A percentile compares a stretch with the other conserved stretches of the same genome.
Conservation (phyloP, 2,329 filamentous ascomycete species). For the Sclerotinia spermophila region DNA sequence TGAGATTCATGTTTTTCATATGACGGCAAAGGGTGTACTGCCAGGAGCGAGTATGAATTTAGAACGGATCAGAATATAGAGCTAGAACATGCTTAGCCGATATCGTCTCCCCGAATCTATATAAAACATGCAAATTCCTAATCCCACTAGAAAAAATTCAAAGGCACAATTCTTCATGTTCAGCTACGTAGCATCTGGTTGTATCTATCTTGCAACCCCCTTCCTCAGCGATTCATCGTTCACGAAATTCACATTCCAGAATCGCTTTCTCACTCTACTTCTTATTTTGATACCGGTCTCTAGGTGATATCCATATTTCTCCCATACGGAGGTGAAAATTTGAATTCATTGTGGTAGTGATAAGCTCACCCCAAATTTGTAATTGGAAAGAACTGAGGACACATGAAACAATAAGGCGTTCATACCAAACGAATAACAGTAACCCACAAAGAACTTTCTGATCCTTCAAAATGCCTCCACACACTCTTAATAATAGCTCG, state of each 20-base stretch:
- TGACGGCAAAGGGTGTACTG: too few relatives aligned
- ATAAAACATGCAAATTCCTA: neutral
- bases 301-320: neutral
- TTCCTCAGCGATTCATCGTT: too few relatives aligned
- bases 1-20: too few relatives aligned
- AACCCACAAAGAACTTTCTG: neutral
- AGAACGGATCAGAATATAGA: neutral
- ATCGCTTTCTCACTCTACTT: neutral
- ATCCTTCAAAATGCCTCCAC: neutral
- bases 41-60: neutral
- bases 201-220: neutral
- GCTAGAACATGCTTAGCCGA: neutral
- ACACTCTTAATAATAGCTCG: too few relatives aligned
- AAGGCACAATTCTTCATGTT: too few relatives aligned
- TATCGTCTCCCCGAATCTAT: neutral
- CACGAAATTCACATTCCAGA: neutral
- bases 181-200: neutral
- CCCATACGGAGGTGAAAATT: neutral
- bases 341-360: neutral
- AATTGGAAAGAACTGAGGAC: neutral
- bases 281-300: accelerated
- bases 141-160: neutral
- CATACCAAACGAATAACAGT: neutral
- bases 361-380: neutral
- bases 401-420: neutral